Evolutionary conservation across 371 early-diverging fungal species (phyloP), one percentile per base, ranked within the genome.

Genomic region (Actinomortierella wolfii): DNA sequence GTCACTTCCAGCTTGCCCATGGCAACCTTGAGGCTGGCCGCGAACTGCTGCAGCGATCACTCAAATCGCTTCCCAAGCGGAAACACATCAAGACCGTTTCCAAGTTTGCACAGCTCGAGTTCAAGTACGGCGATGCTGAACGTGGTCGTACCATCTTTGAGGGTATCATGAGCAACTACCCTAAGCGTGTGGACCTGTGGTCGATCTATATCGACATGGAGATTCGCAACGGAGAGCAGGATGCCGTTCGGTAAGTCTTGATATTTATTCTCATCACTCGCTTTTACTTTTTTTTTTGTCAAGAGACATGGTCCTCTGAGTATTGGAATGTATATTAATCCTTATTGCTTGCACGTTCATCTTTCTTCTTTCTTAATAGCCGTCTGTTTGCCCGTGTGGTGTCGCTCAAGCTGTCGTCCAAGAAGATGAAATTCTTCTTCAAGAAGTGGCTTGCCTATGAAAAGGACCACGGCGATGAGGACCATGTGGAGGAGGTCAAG

Each of bases 341-440:
- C 15, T 25, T n/a, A 9, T 34, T 34, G 25, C 48, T 56, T 2
- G 13, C 13, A 46, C 41, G 46, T 18, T 14, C 24, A 52, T 44
- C 61, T 55, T 56, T 17, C 20, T 51, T 59, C 49, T 57, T 25
- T 59, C 54, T 43, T 42, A 25, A 48, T 68, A 92, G 95, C 63
- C 89, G 92, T 14, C 76, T 98, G 49, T 98, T 97, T 81, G 91
- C 94, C 59, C 91, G 97, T 39, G 88, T 92, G 40, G 87, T 93
- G 21, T 82, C 86, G 17, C 76, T 93, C 82, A 94, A 94, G 76
- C 82, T 93, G 59, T 94, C 95, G n/a, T 89, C 96, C 29, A 96
- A 95, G 81, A 94, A 96, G 87, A 94, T 97, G 93, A 98, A 97
- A 79, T 95, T 93, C 83, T 87, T 98, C 75, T 97, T 97, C 82